A percentile compares a stretch with the other conserved stretches of the same genome.
Evolutionary conservation across 331 rosid species (phyloP).

Genomic region (Prunus yedoensis): DNA sequence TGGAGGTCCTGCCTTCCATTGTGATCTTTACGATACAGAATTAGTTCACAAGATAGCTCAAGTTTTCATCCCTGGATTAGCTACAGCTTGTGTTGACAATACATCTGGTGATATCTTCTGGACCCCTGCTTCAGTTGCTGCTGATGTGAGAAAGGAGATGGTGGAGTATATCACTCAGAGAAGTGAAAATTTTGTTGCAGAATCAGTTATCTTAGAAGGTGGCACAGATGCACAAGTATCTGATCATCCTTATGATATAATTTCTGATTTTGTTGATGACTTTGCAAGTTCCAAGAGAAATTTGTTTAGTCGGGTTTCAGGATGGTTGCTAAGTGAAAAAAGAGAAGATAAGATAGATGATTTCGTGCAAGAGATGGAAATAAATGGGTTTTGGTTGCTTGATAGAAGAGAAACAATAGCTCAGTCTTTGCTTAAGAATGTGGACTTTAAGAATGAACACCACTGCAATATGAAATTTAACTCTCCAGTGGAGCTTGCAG

Average conservation of each 20-base stretch:
- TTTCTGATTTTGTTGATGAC: constrained; percentile 76
- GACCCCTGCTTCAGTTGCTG: constrained; percentile 68
- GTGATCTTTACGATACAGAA: constrained; percentile 69
- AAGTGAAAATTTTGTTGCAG: constrained; percentile 78
- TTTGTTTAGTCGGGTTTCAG: constrained; percentile 69
- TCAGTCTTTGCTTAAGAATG: constrained; percentile 55
- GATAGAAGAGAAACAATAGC: constrained; percentile 62
- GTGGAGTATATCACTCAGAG: constrained; percentile 58
- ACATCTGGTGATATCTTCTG: constrained; percentile 70
- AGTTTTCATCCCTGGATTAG: constrained; percentile 69
- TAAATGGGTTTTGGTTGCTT: constrained; percentile 68
- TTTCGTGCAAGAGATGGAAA: constrained; percentile 74
- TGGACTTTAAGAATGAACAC: constrained; percentile 58
- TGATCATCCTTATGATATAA: constrained; percentile 67
- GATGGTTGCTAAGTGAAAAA: constrained; percentile 74
- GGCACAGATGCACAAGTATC: constrained; percentile 49
- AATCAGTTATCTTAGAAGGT: constrained; percentile 59
- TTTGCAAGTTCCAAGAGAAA: constrained; percentile 62
- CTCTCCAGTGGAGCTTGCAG: constrained; percentile 48
- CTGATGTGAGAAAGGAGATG: constrained; percentile 77
- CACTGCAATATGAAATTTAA: constrained; percentile 55
- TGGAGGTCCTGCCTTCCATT: constrained; percentile 41
- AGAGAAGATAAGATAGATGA: constrained; percentile 92
- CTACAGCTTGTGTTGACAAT: constrained; percentile 74
- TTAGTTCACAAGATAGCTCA: constrained; percentile 74